Conservation (phyloP, 2,329 filamentous ascomycete species). For the Apiospora pterosperma region DNA sequence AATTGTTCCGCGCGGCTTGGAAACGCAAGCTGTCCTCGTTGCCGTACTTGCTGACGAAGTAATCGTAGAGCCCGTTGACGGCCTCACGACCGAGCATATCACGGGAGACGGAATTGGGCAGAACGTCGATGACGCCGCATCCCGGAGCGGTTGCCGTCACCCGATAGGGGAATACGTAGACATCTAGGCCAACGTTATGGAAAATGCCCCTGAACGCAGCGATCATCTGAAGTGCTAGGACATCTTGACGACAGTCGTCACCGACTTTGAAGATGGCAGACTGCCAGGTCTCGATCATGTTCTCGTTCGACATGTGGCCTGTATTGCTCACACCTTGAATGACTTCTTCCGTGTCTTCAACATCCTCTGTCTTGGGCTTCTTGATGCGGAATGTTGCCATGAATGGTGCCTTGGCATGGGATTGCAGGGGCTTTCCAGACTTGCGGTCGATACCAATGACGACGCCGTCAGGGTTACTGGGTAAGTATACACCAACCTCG, state of each 20-base stretch:
- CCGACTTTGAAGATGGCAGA: slow-evolving; percentile 99
- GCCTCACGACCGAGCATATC: slow-evolving; percentile 98
- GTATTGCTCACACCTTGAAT: slow-evolving; percentile 44
- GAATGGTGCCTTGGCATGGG: slow-evolving; percentile 96
- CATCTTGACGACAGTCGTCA: slow-evolving; percentile 96
- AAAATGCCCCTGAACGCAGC: slow-evolving; percentile 97
- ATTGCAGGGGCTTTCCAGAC: slow-evolving; percentile 94
- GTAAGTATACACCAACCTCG: slow-evolving; percentile 94
- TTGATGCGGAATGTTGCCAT: slow-evolving; percentile 99
- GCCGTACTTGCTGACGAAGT: slow-evolving; percentile 96
- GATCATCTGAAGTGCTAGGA: slow-evolving; percentile 96
- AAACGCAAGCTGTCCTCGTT: slow-evolving; percentile 93
- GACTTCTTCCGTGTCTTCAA: slow-evolving; percentile 50
- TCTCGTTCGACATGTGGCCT: slow-evolving; percentile 32
- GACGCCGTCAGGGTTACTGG: slow-evolving; percentile 93
- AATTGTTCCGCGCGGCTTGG: slow-evolving; percentile 93
- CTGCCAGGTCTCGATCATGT: slow-evolving; percentile 93
- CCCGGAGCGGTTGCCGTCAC: slow-evolving; percentile 96
- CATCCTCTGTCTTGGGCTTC: slow-evolving; percentile 60
- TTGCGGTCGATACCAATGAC: slow-evolving; percentile 98
- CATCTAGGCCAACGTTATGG: slow-evolving; percentile 88
- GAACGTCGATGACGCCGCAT: slow-evolving; percentile 95
- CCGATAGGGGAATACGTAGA: slow-evolving; percentile 94
- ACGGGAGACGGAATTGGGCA: slow-evolving; percentile 95
- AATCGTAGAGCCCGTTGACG: slow-evolving; percentile 97